phyloP scores from a whole-genome alignment of 768 basidiomycete species.

The Lyophyllum shimeji region DNA sequence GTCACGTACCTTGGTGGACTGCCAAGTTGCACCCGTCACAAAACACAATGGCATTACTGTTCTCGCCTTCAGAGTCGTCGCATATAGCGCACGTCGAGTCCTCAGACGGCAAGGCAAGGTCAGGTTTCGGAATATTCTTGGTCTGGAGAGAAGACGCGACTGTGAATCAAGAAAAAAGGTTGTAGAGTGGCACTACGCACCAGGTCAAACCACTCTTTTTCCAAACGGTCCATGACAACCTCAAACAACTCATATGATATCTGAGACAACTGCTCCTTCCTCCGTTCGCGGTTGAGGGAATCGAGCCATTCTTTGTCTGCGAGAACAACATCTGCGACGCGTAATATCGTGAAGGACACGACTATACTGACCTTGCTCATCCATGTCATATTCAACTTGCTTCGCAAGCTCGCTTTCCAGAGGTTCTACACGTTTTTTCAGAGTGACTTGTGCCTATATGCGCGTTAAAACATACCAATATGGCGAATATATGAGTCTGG shows the following conservation, averaged over 20 bases:
- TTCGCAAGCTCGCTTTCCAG: constrained; percentile 88
- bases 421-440: constrained; percentile 59
- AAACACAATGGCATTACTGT: constrained; percentile 98
- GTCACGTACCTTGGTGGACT: constrained; percentile 89
- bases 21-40: constrained; percentile 99
- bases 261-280: constrained; percentile 66
- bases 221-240: constrained; percentile 94
- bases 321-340: constrained; percentile 1
- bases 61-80: constrained; percentile 98
- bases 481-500: constrained; percentile 91
- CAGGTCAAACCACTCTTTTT: constrained; percentile 99
- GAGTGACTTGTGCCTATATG: constrained; percentile 4
- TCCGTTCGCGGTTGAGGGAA: constrained; percentile 75
- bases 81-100: constrained; percentile 97
- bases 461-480: constrained; percentile 57
- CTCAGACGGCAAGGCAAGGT: constrained; percentile 85
- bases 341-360: constrained; percentile 3
- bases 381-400: constrained; percentile 99
- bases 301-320: constrained; percentile 96
- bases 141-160: constrained; percentile 50
- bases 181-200: constrained; percentile 41
- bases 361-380: constrained; percentile 79
- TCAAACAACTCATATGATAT: constrained; percentile 90
- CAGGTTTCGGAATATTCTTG: constrained; percentile 89
- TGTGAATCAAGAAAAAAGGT: not conserved